Evolutionary conservation across 345 rosid species (phyloP), one percentile per base, ranked within the genome.

Genomic region (Pelargonium nanum): DNA sequence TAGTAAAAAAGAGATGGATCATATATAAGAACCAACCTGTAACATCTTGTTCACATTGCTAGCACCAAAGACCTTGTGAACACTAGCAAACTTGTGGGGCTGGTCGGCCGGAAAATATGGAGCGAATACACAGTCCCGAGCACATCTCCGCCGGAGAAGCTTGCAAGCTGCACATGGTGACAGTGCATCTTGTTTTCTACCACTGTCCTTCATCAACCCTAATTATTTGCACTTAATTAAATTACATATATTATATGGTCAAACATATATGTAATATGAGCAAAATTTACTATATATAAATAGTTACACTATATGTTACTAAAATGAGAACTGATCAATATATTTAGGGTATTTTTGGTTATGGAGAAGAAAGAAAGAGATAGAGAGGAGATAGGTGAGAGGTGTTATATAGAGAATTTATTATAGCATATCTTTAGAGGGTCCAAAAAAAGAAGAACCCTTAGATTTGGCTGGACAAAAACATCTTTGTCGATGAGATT

Each of bases 111-210:
- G 98, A 66, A 91, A 91, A 66, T 91, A 83, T 4, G 98, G 98
- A 44, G 98, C 89, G 64, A 91, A 88, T 8, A 88, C 78, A 23
- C 98, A 91, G 51, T 81, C 91, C 44, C 68, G 77, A 5, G 83
- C 87, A 55, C 98, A 91, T 75, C 92, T 81, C 57, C 96, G 73
- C 66, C 98, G 70, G 17, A 91, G 88, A 64, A 88, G 85, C 77
- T 83, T 91, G 81, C 98, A 91, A 13, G 83, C 98, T 1, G 98
- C 98, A 64, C 98, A 91, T 8, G 98, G 98, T 25, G 96, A 72
- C 55, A 73, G 60, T 40, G 81, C 70, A 30, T 91, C 87, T 26
- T 77, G 76, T 65, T 83, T 81, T 60, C 74, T 76, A 8, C 82
- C 72, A 45, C 75, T 60, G 53, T 80, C 83, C 65, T 80, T 85